phyloP scores from a whole-genome alignment of 345 rosid species.

The Crucihimalaya himalaica region DNA sequence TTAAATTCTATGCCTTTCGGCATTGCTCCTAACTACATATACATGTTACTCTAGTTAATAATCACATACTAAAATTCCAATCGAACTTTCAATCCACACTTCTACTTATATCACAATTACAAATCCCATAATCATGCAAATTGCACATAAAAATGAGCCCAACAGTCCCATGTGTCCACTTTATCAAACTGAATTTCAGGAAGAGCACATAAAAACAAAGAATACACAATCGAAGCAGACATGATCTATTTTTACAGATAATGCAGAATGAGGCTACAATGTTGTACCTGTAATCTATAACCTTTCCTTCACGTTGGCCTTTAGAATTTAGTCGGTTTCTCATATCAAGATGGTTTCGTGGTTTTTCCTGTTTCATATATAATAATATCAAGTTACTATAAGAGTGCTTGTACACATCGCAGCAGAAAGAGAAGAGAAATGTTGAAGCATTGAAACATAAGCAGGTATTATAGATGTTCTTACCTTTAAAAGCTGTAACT shows the following conservation, averaged over 20 bases:
- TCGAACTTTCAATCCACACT: background rate
- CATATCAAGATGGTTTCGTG: conserved; percentile 94
- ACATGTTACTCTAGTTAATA: background rate
- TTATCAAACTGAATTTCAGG: background rate
- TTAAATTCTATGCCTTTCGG: background rate
- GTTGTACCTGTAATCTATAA: conserved; percentile 81
- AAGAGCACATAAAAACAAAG: background rate
- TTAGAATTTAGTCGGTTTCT: conserved; percentile 83
- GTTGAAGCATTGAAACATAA: background rate
- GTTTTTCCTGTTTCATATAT: conserved; percentile 62
- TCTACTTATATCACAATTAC: background rate
- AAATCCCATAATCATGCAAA: background rate
- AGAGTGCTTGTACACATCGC: background rate
- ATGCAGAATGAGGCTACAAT: background rate
- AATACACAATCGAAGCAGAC: background rate
- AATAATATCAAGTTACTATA: background rate
- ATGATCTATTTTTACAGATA: background rate
- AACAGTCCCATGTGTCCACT: background rate
- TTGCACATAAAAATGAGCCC: background rate
- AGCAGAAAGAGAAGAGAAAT: too few relatives aligned
- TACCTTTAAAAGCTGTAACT: conserved; percentile 75
- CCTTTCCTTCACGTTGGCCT: conserved; percentile 92
- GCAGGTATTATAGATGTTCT: conserved; percentile 23
- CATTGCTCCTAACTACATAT: conserved; percentile 8
- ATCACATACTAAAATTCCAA: background rate